These are phyloP conservation scores for Claviceps lovelessii DNA, from an alignment of 2,329 filamentous ascomycete genomes.

Conservation along the genomic window DNA sequence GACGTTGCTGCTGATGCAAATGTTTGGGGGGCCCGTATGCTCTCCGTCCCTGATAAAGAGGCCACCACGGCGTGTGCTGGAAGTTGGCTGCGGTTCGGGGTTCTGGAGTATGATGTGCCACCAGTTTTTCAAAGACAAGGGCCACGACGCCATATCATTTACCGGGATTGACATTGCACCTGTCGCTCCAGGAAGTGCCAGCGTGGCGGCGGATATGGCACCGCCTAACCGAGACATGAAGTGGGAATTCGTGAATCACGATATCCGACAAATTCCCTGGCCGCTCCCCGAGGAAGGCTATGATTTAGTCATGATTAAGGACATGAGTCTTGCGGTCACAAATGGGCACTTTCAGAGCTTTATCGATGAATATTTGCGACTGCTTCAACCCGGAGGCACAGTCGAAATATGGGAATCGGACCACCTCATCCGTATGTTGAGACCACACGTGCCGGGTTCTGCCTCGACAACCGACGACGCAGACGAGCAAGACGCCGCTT, in stretches of 20 bases:
- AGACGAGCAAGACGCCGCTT: slow-evolving; percentile 49
- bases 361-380: slow-evolving; percentile 60
- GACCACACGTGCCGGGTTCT: slow-evolving; percentile 55
- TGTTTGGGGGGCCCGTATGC: slow-evolving; percentile 70
- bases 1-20: slow-evolving; percentile 65
- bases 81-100: slow-evolving; percentile 74
- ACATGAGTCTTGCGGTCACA: slow-evolving; percentile 54
- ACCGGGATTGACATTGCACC: slow-evolving; percentile 72
- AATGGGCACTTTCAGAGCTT: slow-evolving; percentile 40
- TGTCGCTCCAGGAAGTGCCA: slow-evolving; percentile 35
- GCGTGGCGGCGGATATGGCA: slow-evolving; percentile 19
- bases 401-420: slow-evolving; percentile 87
- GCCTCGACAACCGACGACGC: slow-evolving; percentile 21
- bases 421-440: slow-evolving; percentile 66
- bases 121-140: slow-evolving; percentile 56
- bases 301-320: slow-evolving; percentile 80
- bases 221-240: slow-evolving; percentile 59
- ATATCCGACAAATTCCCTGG: slow-evolving; percentile 59
- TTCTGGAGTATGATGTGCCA: slow-evolving; percentile 88
- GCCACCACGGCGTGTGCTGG: slow-evolving; percentile 64
- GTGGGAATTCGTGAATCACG: slow-evolving; percentile 81
- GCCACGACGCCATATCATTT: slow-evolving; percentile 58
- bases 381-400: slow-evolving; percentile 63
- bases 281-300: slow-evolving; percentile 71
- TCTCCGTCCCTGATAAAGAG: slow-evolving; percentile 50